Base-by-base conservation (phyloP, 768 basidiomycete species). In the Trametes cubensis region DNA sequence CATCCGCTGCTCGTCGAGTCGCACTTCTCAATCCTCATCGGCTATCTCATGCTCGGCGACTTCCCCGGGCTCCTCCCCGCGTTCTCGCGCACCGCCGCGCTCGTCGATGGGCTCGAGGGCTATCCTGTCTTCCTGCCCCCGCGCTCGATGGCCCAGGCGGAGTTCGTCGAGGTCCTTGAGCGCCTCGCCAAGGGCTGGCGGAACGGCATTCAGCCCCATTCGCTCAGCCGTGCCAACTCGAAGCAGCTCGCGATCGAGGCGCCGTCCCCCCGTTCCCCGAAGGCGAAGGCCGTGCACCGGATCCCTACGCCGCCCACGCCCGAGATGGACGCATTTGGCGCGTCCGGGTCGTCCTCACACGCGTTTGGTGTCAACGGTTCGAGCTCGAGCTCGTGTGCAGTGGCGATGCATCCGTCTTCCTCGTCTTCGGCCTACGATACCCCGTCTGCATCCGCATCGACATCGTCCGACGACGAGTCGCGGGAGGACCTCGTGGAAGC, bases 1-100 rank as follows among this genome's bases (percentile, higher is more conserved):
- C 94, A 95, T 67, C 94, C 94, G 15, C 82, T 95, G 55, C 83
- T 95, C 52, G 88, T 94, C 60, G 94, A 95, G 71, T 87, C 92
- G 4, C 88, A 91, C 70, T 95, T 89, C 77, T 89, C 85, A 65
- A 79, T 93, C 55, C 80, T 95, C 38, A 79, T 94, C 63, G 85
- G 86, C 65, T 79, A 85, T 44, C 78, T 95, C 60, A 83, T 95
- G 80, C 83, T 94, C 18, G 92, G 87, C 5, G 89, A 94, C 64
- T 86, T 94, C 67, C 68, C 79, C 2, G 74, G 76, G 13, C 75
- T 92, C 30, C 75, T 92, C 13, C 80, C 83, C 8, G 81, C 84
- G 0, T 94, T 94, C 67, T 76, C 83, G 30, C 85, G 82, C 56
- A 81, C 88, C 2, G 87, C 90, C 0, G 75, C 81, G 14, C 76